phyloP scores from a whole-genome alignment of 2,329 filamentous ascomycete genomes.

The Penicillium sclerotiorum region DNA sequence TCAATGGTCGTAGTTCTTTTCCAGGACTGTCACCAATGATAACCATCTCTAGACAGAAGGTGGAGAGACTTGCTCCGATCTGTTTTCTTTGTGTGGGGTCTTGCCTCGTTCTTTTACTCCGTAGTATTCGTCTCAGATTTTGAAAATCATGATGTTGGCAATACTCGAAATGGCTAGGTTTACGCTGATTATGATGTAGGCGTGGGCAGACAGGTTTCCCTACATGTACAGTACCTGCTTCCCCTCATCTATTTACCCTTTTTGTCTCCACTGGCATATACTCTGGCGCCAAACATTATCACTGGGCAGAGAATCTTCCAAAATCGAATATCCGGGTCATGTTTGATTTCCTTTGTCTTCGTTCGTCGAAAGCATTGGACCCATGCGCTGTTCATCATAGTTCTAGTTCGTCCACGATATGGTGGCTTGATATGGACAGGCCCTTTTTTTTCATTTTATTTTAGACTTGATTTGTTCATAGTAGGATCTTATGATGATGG shows the following conservation, averaged over 20 bases:
- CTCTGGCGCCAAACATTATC: too few species aligned
- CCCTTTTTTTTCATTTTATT: too few species aligned
- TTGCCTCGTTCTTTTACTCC: too few species aligned
- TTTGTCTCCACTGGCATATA: too few species aligned
- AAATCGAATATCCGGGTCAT: too few species aligned
- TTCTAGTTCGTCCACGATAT: neutral
- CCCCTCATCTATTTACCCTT: too few species aligned
- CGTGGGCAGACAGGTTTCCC: neutral
- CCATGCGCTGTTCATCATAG: neutral
- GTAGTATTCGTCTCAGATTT: neutral
- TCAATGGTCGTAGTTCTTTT: slow-evolving; percentile 12
- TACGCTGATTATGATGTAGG: slow-evolving; percentile 15
- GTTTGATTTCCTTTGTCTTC: neutral
- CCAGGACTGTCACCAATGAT: slow-evolving; percentile 3
- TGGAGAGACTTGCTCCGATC: slow-evolving; percentile 13
- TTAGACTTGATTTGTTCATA: too few species aligned
- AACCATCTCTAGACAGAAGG: neutral
- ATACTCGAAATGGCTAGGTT: slow-evolving; percentile 14
- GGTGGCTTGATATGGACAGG: slow-evolving; percentile 10
- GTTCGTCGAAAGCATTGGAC: neutral
- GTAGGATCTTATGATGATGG: slow-evolving; percentile 15
- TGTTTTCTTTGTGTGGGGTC: slow-evolving; percentile 16
- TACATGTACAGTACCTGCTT: neutral
- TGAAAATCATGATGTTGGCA: slow-evolving; percentile 13
- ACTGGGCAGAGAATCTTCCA: too few species aligned